Evolutionary conservation across 805 yeast genomes (phyloP), one percentile per base, ranked within the genome.

Genomic region (Sungouiella thailandica): DNA sequence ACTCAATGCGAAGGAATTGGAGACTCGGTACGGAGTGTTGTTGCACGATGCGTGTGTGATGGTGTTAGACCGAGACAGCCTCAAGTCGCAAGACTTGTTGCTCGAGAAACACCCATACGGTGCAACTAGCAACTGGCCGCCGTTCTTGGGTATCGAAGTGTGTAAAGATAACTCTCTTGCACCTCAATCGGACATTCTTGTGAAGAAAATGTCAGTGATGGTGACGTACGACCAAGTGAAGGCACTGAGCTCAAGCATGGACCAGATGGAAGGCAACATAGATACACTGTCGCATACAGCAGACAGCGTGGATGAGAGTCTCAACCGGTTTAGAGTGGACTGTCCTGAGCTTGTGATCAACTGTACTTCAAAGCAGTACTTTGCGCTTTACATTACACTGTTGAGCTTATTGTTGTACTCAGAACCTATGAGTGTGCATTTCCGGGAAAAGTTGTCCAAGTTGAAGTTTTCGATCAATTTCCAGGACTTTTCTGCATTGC

Each of bases 101-200:
- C 69, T 72, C 45, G 70, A 73, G 27, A 57, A 62, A 9, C 57
- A 59, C 9, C 61, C 73, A 2, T 88, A 86, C 57, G 93, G 95
- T 1, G 72, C 83, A 2, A 55, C 49, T 7, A 49, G 58, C 11
- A 62, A 62, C 13, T 89, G 96, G 97, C 96, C 96, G 2, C 94
- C 96, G 0, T 89, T 95, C 87, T 55, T 88, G 22, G 87, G 89
- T 2, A 53, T 76, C 30, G 95, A 86, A 48, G 64, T 80, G 15
- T 76, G 84, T 41, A 72, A 76, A 41, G 78, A 78, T 32, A 53
- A 49, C 32, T 51, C 52, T 19, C 57, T 76, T 39, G 66, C 69
- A 2, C 65, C 61, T 2, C 50, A 60, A 8, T 65, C 70, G 9
- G 70, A 72, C 35, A 65, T 78, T 31, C 60, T 89, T 24, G 69